A percentile compares a stretch with the other conserved stretches of the same genome.
Conservation (phyloP, 139 green algal genomes). For the Chlorella sp. region DNA sequence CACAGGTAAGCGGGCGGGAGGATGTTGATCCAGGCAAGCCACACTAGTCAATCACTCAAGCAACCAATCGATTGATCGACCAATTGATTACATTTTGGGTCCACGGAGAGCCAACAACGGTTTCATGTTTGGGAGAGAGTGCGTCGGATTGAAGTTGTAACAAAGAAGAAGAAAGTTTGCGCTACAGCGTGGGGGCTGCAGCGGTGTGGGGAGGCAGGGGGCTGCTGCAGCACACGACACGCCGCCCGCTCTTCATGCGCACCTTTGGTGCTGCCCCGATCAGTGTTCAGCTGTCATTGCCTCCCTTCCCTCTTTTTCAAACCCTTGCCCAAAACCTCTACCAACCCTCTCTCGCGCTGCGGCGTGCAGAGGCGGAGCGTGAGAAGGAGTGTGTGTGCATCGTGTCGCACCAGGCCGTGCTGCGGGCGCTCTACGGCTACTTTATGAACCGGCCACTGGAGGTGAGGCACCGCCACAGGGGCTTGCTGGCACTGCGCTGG, state of each 20-base stretch:
- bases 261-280: not conserved
- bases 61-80: too few species aligned
- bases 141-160: too few species aligned
- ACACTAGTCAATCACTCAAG: too few species aligned
- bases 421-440: constrained; percentile 90
- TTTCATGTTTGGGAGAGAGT: too few species aligned
- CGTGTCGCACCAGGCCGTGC: constrained; percentile 88
- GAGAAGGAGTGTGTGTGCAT: constrained; percentile 87
- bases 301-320: not conserved
- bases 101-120: too few species aligned
- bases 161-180: too few species aligned
- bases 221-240: too few species aligned
- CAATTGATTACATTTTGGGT: too few species aligned
- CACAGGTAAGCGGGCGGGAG: constrained; percentile 43
- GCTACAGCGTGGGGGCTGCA: too few species aligned
- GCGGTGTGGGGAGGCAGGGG: not conserved
- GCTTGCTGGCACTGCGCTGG: too few species aligned
- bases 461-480: not conserved
- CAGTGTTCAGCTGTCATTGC: not conserved
- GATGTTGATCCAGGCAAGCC: not conserved
- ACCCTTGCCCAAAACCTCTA: not conserved
- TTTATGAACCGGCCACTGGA: constrained; percentile 73
- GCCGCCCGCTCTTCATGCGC: too few species aligned
- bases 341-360: not conserved
- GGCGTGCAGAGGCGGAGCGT: constrained; percentile 84